Evolutionary conservation across 139 green algal species (phyloP), one percentile per base, ranked within the genome.

Genomic region (Mychonastes homosphaera): DNA sequence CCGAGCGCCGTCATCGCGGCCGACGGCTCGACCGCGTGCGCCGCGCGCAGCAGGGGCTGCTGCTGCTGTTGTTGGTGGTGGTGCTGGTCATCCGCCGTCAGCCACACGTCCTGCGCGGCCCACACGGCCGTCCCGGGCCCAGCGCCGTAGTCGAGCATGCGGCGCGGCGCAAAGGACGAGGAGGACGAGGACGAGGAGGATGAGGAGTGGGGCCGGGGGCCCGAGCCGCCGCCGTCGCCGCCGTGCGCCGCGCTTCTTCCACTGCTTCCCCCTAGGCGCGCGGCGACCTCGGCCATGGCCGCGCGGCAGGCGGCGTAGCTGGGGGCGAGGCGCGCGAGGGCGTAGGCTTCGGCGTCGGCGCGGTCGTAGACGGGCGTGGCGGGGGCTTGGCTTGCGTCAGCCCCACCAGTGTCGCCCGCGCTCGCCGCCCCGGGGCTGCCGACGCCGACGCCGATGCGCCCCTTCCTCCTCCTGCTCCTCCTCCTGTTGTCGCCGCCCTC

Each of bases 111-210:
- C 13, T 71, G 60, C 35, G 80, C 80, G 12, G 80, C 80, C 83
- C 83, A 91, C 28, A 73, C 65, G 27, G 82, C 79, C 4, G 84
- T 90, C 35, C 76, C 84, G 3, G 78, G 78, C 28, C 84, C 81
- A 3, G 81, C 63, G 3, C 84, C 84, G 71, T 84, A 92, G 54
- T 92, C 84, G 21, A 92, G 55, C 73, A 87, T 64, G 4, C 24
- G 67, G 2, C 32, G 13, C 0, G 84, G 84, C 16, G 39, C 15
- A 36, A 80, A 90, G n/a, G n/a, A n/a, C n/a, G 18, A 8, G 45
- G 56, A 13, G 56, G 24, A 9, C 23, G 23, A 13, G 26, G 19
- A 49, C 9, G 43, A n/a, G n/a, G n/a, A n/a, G n/a, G n/a, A n/a
- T n/a, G n/a, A n/a, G n/a, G n/a, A n/a, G n/a, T n/a, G n/a, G 9